These are phyloP conservation scores for Neospora caninum DNA, from an alignment of 169 alveolate species.

Conservation along the genomic window DNA sequence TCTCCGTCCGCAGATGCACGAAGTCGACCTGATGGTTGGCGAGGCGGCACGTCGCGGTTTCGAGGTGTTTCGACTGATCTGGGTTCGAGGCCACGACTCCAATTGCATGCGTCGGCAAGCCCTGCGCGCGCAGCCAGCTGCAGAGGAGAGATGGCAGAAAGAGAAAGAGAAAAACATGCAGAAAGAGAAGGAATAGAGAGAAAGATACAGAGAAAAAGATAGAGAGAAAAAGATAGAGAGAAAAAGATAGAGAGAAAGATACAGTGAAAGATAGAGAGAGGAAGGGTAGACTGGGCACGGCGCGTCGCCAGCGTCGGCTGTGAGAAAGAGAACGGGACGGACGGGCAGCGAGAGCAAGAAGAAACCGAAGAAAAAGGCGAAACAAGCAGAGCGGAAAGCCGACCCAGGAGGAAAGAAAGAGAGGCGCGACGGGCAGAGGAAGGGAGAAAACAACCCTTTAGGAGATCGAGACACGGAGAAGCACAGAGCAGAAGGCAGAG, in stretches of 20 bases:
- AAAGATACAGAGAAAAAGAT: not conserved
- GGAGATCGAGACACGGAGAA: not conserved
- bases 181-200: not conserved
- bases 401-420: too few relatives aligned
- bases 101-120: conserved; percentile 15
- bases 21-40: conserved; percentile 93
- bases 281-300: too few relatives aligned
- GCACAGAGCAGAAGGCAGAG: not conserved
- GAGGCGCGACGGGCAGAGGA: not conserved
- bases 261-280: not conserved
- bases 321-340: too few relatives aligned
- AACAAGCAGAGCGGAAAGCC: too few relatives aligned
- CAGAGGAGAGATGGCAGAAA: not conserved
- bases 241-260: not conserved
- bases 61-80: conserved; percentile 96
- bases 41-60: conserved; percentile 93
- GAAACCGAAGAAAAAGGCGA: too few relatives aligned
- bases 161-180: not conserved
- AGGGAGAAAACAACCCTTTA: not conserved
- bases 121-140: conserved; percentile 51
- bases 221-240: too few relatives aligned
- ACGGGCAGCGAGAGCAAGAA: too few relatives aligned
- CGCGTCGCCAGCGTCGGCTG: too few relatives aligned
- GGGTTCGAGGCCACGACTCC: conserved; percentile 92
- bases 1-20: conserved; percentile 96